A percentile compares a stretch with the other conserved stretches of the same genome.
These are phyloP conservation scores for Cryptococcus neoformans DNA, from an alignment of 1,284 basidiomycete genomes.

Conservation along the genomic window DNA sequence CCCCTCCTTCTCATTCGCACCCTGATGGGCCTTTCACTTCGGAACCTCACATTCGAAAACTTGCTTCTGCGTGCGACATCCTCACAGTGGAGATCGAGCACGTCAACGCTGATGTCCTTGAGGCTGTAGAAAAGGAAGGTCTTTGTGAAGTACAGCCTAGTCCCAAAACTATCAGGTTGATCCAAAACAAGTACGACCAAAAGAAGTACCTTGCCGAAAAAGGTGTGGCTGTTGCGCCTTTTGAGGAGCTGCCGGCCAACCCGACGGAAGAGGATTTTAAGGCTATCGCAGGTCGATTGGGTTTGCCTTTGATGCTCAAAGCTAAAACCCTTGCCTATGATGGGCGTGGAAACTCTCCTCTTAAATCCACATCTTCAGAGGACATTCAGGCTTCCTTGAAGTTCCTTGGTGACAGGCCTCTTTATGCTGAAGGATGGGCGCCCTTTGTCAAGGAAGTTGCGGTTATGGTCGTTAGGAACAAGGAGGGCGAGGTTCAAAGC, in stretches of 20 bases:
- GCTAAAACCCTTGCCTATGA: conserved; percentile 94
- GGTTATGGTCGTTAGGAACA: conserved; percentile 92
- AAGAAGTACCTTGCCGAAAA: conserved; percentile 69
- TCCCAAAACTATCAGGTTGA: conserved; percentile 77
- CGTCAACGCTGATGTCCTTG: conserved; percentile 77
- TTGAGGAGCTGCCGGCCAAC: conserved; percentile 54
- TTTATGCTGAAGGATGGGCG: conserved; percentile 96
- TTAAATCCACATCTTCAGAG: conserved; percentile 56
- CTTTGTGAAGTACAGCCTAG: conserved; percentile 75
- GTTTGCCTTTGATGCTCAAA: conserved; percentile 95
- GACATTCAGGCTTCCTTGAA: conserved; percentile 63
- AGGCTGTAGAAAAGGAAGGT: conserved; percentile 58
- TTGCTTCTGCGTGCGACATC: conserved; percentile 79
- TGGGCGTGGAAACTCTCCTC: conserved; percentile 86
- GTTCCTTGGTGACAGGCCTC: conserved; percentile 58
- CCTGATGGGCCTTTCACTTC: conserved; percentile 89
- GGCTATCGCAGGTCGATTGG: conserved; percentile 59
- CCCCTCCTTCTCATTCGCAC: conserved; percentile 59
- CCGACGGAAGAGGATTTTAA: conserved; percentile 56
- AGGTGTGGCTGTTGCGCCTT: conserved; percentile 71
- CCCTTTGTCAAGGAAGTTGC: conserved; percentile 88
- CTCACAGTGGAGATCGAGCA: conserved; percentile 98
- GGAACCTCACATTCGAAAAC: conserved; percentile 70
- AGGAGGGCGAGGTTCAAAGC: conserved; percentile 67
- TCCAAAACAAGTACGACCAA: conserved; percentile 94